phyloP scores from a whole-genome alignment of 768 basidiomycete species.

The Russula vinacea region DNA sequence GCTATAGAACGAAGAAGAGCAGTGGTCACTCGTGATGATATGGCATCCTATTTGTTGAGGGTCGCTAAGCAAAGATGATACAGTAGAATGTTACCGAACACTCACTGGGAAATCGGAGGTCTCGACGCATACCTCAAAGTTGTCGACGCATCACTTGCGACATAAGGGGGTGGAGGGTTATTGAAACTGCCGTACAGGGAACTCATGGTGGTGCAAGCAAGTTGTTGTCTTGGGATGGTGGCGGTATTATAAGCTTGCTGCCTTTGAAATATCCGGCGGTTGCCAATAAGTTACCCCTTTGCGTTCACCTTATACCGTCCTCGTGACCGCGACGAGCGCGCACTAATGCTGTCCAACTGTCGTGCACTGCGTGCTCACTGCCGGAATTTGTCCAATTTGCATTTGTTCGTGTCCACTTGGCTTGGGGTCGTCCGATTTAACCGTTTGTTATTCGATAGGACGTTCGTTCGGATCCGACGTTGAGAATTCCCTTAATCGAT shows the following conservation, averaged over 20 bases:
- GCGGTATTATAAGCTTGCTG: neutral
- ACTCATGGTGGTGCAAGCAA: neutral
- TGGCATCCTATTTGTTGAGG: neutral
- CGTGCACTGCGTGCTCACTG: neutral
- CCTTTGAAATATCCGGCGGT: slow-evolving; percentile 3
- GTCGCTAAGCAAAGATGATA: neutral
- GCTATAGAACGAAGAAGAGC: neutral
- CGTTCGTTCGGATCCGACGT: slow-evolving; percentile 41
- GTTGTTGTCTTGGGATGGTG: neutral
- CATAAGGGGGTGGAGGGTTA: neutral
- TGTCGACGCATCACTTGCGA: too few species aligned
- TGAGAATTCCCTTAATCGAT: slow-evolving; percentile 66
- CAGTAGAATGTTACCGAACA: neutral
- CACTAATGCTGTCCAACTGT: neutral
- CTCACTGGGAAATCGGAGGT: slow-evolving; percentile 8
- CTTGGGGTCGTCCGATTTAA: neutral
- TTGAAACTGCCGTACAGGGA: neutral
- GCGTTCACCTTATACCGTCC: neutral
- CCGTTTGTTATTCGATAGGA: slow-evolving; percentile 32
- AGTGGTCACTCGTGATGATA: neutral
- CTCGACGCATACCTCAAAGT: too few species aligned
- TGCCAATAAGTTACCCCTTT: neutral
- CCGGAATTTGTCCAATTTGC: slow-evolving; percentile 13
- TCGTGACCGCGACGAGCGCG: neutral
- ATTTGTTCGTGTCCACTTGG: slow-evolving; percentile 6